A percentile compares a stretch with the other conserved stretches of the same genome.
Evolutionary conservation across 208 protist species (phyloP).

Genomic region (Trypanosoma platydactyli): DNA sequence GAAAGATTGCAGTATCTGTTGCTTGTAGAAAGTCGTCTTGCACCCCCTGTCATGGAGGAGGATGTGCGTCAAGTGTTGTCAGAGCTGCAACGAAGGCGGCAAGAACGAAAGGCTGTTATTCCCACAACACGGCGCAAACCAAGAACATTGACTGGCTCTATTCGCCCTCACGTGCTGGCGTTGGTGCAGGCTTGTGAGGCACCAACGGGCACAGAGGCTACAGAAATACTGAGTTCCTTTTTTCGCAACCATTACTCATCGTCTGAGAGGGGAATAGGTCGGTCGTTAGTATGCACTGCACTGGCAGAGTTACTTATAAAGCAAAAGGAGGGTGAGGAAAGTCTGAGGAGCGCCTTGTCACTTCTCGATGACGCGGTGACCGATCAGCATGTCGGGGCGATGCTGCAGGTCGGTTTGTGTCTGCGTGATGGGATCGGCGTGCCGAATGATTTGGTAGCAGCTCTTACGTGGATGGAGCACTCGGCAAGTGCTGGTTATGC

Average conservation of each 20-base stretch:
- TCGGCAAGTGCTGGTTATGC: constrained; percentile 62
- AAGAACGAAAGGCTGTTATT: constrained; percentile 21
- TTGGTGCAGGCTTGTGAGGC: constrained; percentile 28
- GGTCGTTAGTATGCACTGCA: constrained; percentile 38
- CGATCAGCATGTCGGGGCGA: constrained; percentile 55
- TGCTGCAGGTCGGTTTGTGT: constrained; percentile 63
- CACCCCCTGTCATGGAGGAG: neutral
- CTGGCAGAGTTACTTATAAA: constrained; percentile 40
- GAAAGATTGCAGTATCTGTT: constrained; percentile 29
- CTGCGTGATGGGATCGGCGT: constrained; percentile 66
- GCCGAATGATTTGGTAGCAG: constrained; percentile 36
- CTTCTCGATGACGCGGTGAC: constrained; percentile 57
- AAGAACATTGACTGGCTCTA: neutral
- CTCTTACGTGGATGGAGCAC: constrained; percentile 60
- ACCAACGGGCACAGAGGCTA: neutral
- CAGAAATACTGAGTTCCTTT: constrained; percentile 13
- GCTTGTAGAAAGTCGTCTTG: constrained; percentile 1
- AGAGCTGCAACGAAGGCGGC: constrained; percentile 22
- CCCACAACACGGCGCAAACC: neutral
- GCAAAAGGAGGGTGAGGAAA: neutral
- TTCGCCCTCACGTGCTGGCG: constrained; percentile 20
- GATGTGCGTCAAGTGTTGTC: constrained; percentile 20
- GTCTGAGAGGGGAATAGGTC: neutral
- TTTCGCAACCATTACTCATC: neutral
- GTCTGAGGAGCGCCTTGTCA: constrained; percentile 22